phyloP scores from a whole-genome alignment of 1,284 basidiomycete species.

The Inonotus hispidus region DNA sequence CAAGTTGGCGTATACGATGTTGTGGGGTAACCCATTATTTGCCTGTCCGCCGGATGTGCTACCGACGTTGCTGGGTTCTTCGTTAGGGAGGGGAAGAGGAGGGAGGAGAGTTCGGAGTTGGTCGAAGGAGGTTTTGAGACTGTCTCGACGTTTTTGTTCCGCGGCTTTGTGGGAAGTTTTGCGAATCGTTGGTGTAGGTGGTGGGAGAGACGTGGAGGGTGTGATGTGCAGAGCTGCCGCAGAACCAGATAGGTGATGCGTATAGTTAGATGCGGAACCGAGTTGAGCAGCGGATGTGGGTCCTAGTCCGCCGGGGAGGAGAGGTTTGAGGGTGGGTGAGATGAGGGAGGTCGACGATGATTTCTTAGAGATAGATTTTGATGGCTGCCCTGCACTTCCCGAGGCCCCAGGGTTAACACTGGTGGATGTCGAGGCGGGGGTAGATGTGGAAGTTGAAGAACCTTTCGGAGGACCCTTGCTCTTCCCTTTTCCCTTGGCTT shows the following conservation, averaged over 20 bases:
- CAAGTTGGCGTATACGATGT: no score
- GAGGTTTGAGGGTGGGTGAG: slow-evolving; percentile 56
- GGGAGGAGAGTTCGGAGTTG: slow-evolving; percentile 87
- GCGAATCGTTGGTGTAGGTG: slow-evolving; percentile 40
- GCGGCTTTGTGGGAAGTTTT: slow-evolving; percentile 96
- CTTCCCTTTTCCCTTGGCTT: slow-evolving; percentile 26
- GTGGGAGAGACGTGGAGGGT: slow-evolving; percentile 24
- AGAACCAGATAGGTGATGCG: slow-evolving; percentile 21
- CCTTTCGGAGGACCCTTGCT: slow-evolving; percentile 25
- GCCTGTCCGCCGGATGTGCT: no score
- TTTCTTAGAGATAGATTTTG: slow-evolving; percentile 27
- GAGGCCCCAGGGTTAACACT: neutral
- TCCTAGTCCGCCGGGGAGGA: slow-evolving; percentile 49
- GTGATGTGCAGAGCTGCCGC: slow-evolving; percentile 22
- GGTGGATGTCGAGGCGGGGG: neutral
- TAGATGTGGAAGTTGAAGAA: slow-evolving; percentile 20
- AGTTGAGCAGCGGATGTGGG: slow-evolving; percentile 23
- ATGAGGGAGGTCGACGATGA: slow-evolving; percentile 27
- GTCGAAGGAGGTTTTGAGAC: slow-evolving; percentile 93
- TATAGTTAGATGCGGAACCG: slow-evolving; percentile 23
- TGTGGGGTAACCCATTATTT: no score
- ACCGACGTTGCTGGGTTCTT: slow-evolving; percentile 31
- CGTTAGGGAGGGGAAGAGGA: slow-evolving; percentile 76
- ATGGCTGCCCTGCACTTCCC: no score
- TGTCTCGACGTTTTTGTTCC: slow-evolving; percentile 95